Evolutionary conservation across 257 asterid genomes (phyloP).

Genomic region (Apocynum venetum): DNA sequence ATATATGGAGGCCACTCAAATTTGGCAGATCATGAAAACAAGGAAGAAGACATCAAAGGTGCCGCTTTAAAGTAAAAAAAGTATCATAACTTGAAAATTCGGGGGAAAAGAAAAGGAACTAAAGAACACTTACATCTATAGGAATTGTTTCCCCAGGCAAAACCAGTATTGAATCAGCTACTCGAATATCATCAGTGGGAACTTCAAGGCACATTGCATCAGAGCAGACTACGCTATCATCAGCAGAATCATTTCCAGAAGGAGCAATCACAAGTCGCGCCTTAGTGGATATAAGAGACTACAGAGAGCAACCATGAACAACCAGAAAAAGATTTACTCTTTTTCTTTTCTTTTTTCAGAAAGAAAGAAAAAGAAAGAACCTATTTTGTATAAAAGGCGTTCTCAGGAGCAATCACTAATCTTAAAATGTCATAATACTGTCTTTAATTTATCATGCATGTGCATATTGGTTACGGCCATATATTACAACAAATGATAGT

Average conservation of each 20-base stretch:
- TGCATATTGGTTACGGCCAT: background rate
- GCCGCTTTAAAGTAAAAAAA: background rate
- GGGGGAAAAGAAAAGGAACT: no score
- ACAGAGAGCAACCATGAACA: constrained; percentile 35
- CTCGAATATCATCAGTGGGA: constrained; percentile 86
- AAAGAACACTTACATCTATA: constrained; percentile 70
- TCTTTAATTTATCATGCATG: background rate
- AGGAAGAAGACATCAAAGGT: background rate
- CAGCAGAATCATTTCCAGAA: constrained; percentile 54
- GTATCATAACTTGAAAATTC: background rate
- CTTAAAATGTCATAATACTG: background rate
- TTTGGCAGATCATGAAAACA: background rate
- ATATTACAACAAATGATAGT: background rate
- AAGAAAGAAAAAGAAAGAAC: background rate
- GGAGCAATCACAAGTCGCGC: constrained; percentile 86
- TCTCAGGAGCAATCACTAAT: background rate
- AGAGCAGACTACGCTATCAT: constrained; percentile 58
- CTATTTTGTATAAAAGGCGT: background rate
- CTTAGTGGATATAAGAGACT: constrained; percentile 91
- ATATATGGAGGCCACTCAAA: background rate
- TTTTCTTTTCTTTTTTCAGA: background rate
- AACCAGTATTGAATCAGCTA: constrained; percentile 82
- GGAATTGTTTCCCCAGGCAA: constrained; percentile 98
- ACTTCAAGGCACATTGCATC: constrained; percentile 89
- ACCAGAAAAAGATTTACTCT: constrained; percentile 15